A percentile compares a stretch with the other conserved stretches of the same genome.
phyloP scores from a whole-genome alignment of 768 basidiomycete species.

The Roridomyces roridus region DNA sequence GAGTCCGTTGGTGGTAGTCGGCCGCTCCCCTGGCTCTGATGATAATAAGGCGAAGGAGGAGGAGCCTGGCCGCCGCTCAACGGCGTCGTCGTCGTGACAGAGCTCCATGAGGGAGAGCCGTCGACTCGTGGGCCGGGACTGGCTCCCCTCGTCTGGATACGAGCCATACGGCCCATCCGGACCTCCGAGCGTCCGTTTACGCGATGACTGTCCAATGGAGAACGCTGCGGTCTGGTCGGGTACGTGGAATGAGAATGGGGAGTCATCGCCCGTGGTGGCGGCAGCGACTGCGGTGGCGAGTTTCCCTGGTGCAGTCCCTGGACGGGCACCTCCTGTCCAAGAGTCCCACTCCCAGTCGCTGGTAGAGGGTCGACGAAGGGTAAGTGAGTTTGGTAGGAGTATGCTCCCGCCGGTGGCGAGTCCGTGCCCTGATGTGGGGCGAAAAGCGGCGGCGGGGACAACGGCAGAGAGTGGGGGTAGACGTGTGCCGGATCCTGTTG shows the following conservation, averaged over 20 bases:
- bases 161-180: constrained; percentile 44
- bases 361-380: constrained; percentile 63
- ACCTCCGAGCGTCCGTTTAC: constrained; percentile 59
- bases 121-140: constrained; percentile 80
- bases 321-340: constrained; percentile 49
- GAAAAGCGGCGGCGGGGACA: constrained; percentile 71
- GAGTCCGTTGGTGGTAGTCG: constrained; percentile 52
- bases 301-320: constrained; percentile 75
- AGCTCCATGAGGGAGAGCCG: constrained; percentile 87
- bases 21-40: constrained; percentile 34
- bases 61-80: constrained; percentile 42
- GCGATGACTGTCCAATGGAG: too few relatives aligned
- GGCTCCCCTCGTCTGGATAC: constrained; percentile 50
- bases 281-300: constrained; percentile 58
- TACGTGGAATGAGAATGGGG: constrained; percentile 62
- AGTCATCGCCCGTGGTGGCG: constrained; percentile 48
- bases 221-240: constrained; percentile 30
- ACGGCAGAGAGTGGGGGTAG: constrained; percentile 79
- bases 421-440: constrained; percentile 46
- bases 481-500: constrained; percentile 42
- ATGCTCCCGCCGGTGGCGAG: constrained; percentile 47
- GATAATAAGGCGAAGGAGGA: constrained; percentile 50
- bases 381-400: constrained; percentile 61
- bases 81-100: constrained; percentile 68
- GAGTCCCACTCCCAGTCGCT: constrained; percentile 34